A percentile compares a stretch with the other conserved stretches of the same genome.
Conservation (phyloP, 805 yeast species). For the Starmera dryadoides region DNA sequence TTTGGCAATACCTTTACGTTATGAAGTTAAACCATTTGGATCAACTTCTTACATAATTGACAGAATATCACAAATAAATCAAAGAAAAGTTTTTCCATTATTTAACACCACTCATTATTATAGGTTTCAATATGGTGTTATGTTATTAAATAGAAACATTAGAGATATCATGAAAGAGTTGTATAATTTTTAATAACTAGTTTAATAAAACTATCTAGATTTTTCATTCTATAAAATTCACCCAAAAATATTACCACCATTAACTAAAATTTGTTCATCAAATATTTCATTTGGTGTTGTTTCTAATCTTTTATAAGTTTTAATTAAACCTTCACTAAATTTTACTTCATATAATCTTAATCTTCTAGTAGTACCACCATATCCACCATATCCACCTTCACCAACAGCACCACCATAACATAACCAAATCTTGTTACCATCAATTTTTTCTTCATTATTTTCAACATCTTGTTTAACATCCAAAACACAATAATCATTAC, state of each 20-base stretch:
- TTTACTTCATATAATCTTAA: slow-evolving; percentile 67
- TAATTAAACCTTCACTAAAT: slow-evolving; percentile 30
- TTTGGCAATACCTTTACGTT: slow-evolving; percentile 28
- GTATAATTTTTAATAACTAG: slow-evolving; percentile 2
- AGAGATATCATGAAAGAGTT: slow-evolving; percentile 23
- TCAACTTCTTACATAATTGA: slow-evolving; percentile 32
- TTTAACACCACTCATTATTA: slow-evolving; percentile 30
- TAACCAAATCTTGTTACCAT: slow-evolving; percentile 49
- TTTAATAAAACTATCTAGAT: no score
- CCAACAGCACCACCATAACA: slow-evolving; percentile 95
- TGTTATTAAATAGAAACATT: slow-evolving; percentile 28
- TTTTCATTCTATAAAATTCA: neutral
- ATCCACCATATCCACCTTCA: slow-evolving; percentile 95
- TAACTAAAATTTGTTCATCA: slow-evolving; percentile 34
- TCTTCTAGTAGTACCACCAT: slow-evolving; percentile 80
- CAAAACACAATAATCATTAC: slow-evolving; percentile 80
- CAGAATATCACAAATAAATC: slow-evolving; percentile 25
- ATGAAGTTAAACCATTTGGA: slow-evolving; percentile 32
- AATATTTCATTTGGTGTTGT: slow-evolving; percentile 38
- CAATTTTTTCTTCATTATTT: neutral
- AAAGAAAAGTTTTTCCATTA: slow-evolving; percentile 28
- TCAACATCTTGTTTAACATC: slow-evolving; percentile 32
- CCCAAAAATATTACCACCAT: slow-evolving; percentile 6
- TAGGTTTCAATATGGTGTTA: slow-evolving; percentile 32
- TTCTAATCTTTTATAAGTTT: slow-evolving; percentile 71